phyloP scores from a whole-genome alignment of 1,284 basidiomycete genomes.

The Ustanciosporium gigantosporum region DNA sequence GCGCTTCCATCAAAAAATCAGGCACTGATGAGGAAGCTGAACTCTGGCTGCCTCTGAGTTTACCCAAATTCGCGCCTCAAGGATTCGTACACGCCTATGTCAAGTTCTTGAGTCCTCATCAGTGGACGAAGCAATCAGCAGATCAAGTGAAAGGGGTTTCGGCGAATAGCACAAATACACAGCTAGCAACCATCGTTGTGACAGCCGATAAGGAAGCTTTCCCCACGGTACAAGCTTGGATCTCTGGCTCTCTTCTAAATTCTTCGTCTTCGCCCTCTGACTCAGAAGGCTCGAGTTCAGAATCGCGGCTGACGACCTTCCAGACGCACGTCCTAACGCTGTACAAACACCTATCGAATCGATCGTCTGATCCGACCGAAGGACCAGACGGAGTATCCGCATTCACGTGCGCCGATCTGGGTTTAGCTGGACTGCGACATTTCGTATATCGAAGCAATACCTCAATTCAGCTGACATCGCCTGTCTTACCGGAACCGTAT shows the following conservation, averaged over 20 bases:
- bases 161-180: slow-evolving; percentile 1
- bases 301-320: slow-evolving; percentile 20
- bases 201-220: slow-evolving; percentile 52
- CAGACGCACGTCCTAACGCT: slow-evolving; percentile 18
- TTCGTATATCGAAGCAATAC: slow-evolving; percentile 89
- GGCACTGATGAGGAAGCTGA: slow-evolving; percentile 67
- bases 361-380: neutral
- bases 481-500: slow-evolving; percentile 81
- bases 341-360: neutral
- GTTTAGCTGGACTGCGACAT: slow-evolving; percentile 84
- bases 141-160: neutral
- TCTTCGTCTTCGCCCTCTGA: neutral
- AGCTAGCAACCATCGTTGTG: slow-evolving; percentile 49
- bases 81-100: slow-evolving; percentile 93
- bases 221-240: slow-evolving; percentile 63
- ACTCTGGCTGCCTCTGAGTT: slow-evolving; percentile 91
- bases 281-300: too few species aligned
- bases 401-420: slow-evolving; percentile 66
- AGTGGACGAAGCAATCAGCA: slow-evolving; percentile 5
- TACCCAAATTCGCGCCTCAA: slow-evolving; percentile 88
- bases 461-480: slow-evolving; percentile 84
- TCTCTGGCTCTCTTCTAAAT: slow-evolving; percentile 66
- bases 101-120: slow-evolving; percentile 67
- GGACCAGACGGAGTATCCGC: neutral
- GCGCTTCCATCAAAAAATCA: slow-evolving; percentile 64